Evolutionary conservation across 495 filamentous ascomycete species (phyloP), one percentile per base, ranked within the genome.

Genomic region (Halenospora varia): DNA sequence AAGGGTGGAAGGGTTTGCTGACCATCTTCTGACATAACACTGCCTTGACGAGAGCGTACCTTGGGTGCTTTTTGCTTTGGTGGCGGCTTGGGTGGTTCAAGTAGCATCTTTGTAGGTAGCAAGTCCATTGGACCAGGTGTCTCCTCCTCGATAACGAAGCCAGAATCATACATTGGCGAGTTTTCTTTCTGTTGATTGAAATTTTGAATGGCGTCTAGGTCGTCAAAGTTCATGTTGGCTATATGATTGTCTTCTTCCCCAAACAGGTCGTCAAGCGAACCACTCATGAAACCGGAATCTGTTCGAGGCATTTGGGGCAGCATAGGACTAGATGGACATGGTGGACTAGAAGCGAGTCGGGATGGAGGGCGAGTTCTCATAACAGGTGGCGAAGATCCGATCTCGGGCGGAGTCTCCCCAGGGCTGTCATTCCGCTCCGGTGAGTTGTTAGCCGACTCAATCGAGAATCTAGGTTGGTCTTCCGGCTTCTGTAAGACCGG

Each of bases 201-300:
- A 13, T 56, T 29, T 23, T 53, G 45, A 44, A 50, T 53, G 29
- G 51, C 13, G 22, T 61, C 49, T 25, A 51, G 25, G 47, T 64
- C 57, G 10, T 63, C 60, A 44, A 59, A 64, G 6, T 25, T 48
- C 49, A 58, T 61, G 35, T 47, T 55, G 17, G 57, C 54, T 25
- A 55, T 55, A 19, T 17, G 17, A 23, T 69, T 61, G 18, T 66
- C 62, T 29, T 74, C 73, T 40, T 77, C 75, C 15, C 73, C 76
- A 48, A 77, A 77, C 0, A 72, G 51, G 42, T 47, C 66, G 51
- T 89, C 84, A 13, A 89, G 66, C 0, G 80, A 79, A 6, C 82
- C 87, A 69, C 87, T 92, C 87, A 91, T 88, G 64, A 90, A 92
- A 0, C 88, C 88, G 10, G 88, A 92, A 67, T 95, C 89, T 11